phyloP scores from a whole-genome alignment of 495 filamentous ascomycete species.

The Aspergillus biplanus region DNA sequence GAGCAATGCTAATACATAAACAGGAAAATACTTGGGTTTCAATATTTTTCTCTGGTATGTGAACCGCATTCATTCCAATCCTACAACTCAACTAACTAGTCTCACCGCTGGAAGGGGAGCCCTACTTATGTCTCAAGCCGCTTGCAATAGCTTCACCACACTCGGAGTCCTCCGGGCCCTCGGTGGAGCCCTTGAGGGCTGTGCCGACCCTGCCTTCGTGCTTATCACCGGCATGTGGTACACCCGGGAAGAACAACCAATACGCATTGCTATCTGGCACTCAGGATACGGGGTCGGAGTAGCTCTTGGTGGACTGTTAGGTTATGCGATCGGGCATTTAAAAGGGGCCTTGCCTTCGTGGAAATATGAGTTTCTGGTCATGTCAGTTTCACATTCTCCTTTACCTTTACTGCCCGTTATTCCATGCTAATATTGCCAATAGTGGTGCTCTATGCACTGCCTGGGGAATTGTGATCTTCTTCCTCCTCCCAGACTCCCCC shows the following conservation, averaged over 20 bases:
- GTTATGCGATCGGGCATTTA: conserved; percentile 61
- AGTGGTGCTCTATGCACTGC: conserved; percentile 55
- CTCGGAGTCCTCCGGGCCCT: not conserved
- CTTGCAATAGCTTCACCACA: not conserved
- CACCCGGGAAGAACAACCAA: not conserved
- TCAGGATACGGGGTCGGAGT: conserved; percentile 61
- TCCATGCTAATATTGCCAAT: not conserved
- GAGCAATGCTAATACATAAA: conserved; percentile 15
- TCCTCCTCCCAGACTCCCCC: conserved; percentile 64
- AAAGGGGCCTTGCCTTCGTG: conserved; percentile 54
- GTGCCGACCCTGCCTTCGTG: not conserved
- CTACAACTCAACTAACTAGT: not conserved
- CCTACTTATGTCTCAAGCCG: conserved; percentile 56
- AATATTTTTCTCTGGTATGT: conserved; percentile 61
- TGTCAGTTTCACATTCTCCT: conserved; percentile 27
- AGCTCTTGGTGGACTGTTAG: conserved; percentile 58
- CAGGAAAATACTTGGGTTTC: conserved; percentile 56
- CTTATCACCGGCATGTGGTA: not conserved
- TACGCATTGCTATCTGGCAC: conserved; percentile 48
- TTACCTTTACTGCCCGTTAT: not conserved
- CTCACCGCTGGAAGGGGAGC: conserved; percentile 39
- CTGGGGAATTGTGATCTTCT: conserved; percentile 60
- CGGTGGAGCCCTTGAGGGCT: not conserved
- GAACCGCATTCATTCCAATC: not conserved
- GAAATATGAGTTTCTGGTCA: conserved; percentile 59